Evolutionary conservation across 176 grass and related monocot species (phyloP), one percentile per base, ranked within the genome.

Genomic region (Pontederia crassipes): DNA sequence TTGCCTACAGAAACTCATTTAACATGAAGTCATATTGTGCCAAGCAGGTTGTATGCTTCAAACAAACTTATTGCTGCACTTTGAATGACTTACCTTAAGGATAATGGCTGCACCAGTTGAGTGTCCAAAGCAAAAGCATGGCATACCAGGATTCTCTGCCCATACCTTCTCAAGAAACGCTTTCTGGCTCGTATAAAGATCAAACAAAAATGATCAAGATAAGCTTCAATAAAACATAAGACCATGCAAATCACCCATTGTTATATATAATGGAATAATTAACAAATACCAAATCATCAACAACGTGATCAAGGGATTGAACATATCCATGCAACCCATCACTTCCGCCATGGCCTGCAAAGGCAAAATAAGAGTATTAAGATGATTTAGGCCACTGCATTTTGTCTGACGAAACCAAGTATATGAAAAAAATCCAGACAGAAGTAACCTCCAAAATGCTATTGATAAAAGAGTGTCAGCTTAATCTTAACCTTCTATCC

Each of bases 241-340:
- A 60, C 11, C 1, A 27, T 51, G 11, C 4, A 3, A 47, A 15
- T 5, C 18, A 52, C 2, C 6, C 32, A 40, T 40, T 40, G 32
- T 40, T 7, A 40, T 40, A 40, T 40, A 40, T 40, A 4, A 40
- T 4, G 32, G 32, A 1, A 28, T 48, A 17, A 12, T 32, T n/a
- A 63, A 69, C 46, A 24, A 13, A 9, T 90, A 90, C 92, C 92
- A 96, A 82, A 51, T 90, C 92, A 28, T 12, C 52, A 26, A 96
- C 75, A 28, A 81, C 83, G 78, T 85, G 75, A 64, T 90, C 87
- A 62, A 96, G 83, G 64, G 92, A 96, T 32, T 90, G 92, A 17
- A 90, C 87, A 60, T 96, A 96, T 75, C 87, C 92, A 78, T 96
- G 92, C 9, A 96, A 79, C 66, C 78, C 73, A 62, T 96, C 87